Base-by-base conservation (phyloP, 345 rosid species). In the Aquilaria yunnanensis region DNA sequence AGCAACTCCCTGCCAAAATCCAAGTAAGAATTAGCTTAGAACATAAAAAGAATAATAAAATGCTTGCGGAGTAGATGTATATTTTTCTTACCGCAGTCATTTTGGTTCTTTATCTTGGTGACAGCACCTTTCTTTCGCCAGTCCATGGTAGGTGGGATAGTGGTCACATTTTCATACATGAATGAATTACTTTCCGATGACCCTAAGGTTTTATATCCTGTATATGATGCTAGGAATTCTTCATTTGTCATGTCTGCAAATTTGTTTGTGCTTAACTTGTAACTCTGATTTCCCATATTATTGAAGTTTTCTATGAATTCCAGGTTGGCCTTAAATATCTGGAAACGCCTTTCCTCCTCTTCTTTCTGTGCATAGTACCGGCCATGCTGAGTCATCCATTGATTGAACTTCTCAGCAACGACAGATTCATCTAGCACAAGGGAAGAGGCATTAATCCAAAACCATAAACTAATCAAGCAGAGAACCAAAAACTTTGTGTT, bases 51-150 rank as follows among this genome's bases (percentile, higher is more conserved):
- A 41, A 0, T 37, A 29, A 2, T 8, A 7, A 31, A 57, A 55
- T 14, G 45, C 3, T 8, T 3, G 13, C 29, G 45, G 12, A 32
- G 51, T 14, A 2, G 5, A 3, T 34, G 23, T 16, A 16, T 16
- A 16, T 16, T 16, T 16, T 30, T 12, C 67, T 63, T 77, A 84
- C 86, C 78, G 16, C 90, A 82, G 29, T 1, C 6, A 16, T 75
- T 78, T 71, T 82, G 88, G 61, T 72, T 32, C 50, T 77, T 83
- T 34, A 72, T 55, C 0, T 51, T 62, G 14, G 81, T 83, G 33
- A 76, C 84, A 0, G 77, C 88, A 31, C 90, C 90, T 5, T 54
- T 14, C 5, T 34, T 29, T 63, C 72, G 73, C 86, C 93, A 82
- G 47, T 84, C 79, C 58, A 77, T 2, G 60, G 64, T 65, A 9